These are phyloP conservation scores for Bocquillonia castaneifolia DNA, from an alignment of 441 rosid species.

Conservation along the genomic window DNA sequence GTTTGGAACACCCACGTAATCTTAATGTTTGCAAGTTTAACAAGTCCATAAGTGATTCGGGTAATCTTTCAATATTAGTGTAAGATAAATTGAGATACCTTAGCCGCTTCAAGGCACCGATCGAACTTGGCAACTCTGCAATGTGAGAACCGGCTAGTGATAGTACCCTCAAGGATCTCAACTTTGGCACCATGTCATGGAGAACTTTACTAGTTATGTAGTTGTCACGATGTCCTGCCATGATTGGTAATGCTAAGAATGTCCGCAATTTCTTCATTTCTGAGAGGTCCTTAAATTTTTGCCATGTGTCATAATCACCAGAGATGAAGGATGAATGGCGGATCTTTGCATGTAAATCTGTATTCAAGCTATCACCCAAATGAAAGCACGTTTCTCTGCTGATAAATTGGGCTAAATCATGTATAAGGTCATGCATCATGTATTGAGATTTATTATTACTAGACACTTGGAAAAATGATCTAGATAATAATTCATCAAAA, in stretches of 20 bases:
- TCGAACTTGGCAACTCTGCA: slow-evolving; percentile 7
- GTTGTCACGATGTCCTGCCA: too few relatives aligned
- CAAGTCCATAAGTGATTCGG: slow-evolving; percentile 8
- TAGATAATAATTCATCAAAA: slow-evolving; percentile 24
- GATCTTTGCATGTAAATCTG: background rate
- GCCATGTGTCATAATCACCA: background rate
- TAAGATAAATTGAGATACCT: slow-evolving; percentile 9
- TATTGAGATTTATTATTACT: too few relatives aligned
- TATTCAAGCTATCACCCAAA: background rate
- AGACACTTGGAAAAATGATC: slow-evolving; percentile 26
- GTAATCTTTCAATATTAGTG: background rate
- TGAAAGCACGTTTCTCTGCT: slow-evolving; percentile 14
- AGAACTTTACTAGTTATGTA: background rate
- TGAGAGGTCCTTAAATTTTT: background rate
- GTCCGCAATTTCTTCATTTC: background rate
- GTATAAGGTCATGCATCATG: too few relatives aligned
- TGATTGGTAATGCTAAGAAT: too few relatives aligned
- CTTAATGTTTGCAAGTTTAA: slow-evolving; percentile 11
- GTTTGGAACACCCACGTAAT: background rate
- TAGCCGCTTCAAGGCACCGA: slow-evolving; percentile 11
- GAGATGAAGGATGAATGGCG: slow-evolving; percentile 8
- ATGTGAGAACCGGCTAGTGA: background rate
- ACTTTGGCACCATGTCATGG: background rate
- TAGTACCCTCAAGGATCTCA: slow-evolving; percentile 12
- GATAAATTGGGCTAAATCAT: slow-evolving; percentile 20